phyloP scores from a whole-genome alignment of 106 monocot genomes.

The Alisma plantagoaquatica region DNA sequence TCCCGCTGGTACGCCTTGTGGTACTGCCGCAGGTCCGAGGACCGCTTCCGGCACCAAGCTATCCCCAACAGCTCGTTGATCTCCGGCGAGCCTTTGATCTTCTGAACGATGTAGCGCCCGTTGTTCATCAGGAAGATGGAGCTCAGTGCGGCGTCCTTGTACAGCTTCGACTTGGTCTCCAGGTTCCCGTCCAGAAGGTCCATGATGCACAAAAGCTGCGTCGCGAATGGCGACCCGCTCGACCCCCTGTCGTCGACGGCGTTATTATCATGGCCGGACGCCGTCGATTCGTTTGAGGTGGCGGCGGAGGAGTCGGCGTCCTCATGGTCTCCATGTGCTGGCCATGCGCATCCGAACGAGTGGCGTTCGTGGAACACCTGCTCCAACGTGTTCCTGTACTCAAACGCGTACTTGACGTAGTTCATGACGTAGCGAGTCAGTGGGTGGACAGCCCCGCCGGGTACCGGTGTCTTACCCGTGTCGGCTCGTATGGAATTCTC shows the following conservation, averaged over 20 bases:
- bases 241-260: background rate
- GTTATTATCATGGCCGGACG: background rate
- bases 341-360: background rate
- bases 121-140: slow-evolving; percentile 79
- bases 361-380: slow-evolving; percentile 19
- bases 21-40: slow-evolving; percentile 27
- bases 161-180: slow-evolving; percentile 53
- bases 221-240: slow-evolving; percentile 20
- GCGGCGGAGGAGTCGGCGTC: background rate
- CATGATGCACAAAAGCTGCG: slow-evolving; percentile 34
- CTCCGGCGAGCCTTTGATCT: slow-evolving; percentile 47
- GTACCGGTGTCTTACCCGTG: slow-evolving; percentile 27
- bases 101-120: slow-evolving; percentile 68
- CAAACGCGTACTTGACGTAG: slow-evolving; percentile 37
- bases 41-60: slow-evolving; percentile 21
- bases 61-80: slow-evolving; percentile 27
- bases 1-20: slow-evolving; percentile 30
- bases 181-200: slow-evolving; percentile 41
- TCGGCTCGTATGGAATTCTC: slow-evolving; percentile 28
- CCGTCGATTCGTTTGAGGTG: background rate
- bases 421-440: slow-evolving; percentile 44
- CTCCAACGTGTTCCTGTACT: slow-evolving; percentile 33
- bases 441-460: slow-evolving; percentile 44
- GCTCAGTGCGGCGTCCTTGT: slow-evolving; percentile 46
- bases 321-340: background rate